Evolutionary conservation across 805 yeast genomes (phyloP).

Genomic region (Pichia nakasei): DNA sequence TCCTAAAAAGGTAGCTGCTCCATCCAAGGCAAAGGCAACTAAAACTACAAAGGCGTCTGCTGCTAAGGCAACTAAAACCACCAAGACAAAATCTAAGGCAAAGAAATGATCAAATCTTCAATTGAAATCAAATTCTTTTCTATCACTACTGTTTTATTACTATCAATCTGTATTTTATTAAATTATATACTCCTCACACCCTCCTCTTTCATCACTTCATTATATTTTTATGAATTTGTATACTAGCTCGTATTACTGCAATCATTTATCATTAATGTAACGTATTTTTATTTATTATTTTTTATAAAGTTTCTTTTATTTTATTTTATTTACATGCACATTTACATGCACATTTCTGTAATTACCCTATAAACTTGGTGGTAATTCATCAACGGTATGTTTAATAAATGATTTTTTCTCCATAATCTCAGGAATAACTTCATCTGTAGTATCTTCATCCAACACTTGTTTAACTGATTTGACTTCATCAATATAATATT

Average conservation of each 20-base stretch:
- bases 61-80: background rate
- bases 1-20: conserved; percentile 1
- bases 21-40: background rate
- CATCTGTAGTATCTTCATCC: conserved; percentile 66
- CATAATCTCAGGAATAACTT: background rate
- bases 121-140: no score
- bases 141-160: background rate
- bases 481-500: conserved; percentile 94
- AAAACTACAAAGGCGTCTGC: background rate
- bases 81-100: background rate
- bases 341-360: no score
- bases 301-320: background rate
- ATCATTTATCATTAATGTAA: no score
- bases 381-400: conserved; percentile 22
- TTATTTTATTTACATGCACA: background rate
- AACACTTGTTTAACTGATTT: conserved; percentile 79
- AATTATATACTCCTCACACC: background rate
- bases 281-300: background rate
- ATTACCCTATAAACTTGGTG: conserved; percentile 26
- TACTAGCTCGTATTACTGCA: background rate
- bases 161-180: background rate
- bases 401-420: conserved; percentile 3
- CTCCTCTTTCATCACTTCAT: background rate
- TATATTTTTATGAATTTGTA: background rate
- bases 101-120: background rate